phyloP scores from a whole-genome alignment of 2,329 filamentous ascomycete genomes.

The Talaromyces albobiverticillius region DNA sequence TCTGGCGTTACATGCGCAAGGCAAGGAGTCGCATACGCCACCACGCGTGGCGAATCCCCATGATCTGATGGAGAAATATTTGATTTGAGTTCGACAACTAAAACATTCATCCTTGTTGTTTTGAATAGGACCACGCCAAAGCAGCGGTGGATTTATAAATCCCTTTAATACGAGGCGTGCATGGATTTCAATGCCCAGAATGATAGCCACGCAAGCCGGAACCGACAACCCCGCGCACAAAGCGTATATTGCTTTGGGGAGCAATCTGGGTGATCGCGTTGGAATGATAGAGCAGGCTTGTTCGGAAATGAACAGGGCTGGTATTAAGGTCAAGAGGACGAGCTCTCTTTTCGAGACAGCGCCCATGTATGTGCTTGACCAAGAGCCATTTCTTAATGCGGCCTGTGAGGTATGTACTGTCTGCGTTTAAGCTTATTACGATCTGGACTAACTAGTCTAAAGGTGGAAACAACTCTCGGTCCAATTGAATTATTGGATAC shows the following conservation, averaged over 20 bases:
- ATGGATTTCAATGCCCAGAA: neutral
- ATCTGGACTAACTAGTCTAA: conserved; percentile 9
- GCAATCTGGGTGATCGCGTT: conserved; percentile 85
- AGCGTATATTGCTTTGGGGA: conserved; percentile 85
- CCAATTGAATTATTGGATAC: conserved; percentile 74
- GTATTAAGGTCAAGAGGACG: conserved; percentile 72
- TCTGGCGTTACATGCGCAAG: neutral
- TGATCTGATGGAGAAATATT: neutral
- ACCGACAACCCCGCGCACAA: conserved; percentile 28
- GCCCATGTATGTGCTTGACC: conserved; percentile 93
- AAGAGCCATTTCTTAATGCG: conserved; percentile 85
- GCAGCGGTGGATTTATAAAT: neutral
- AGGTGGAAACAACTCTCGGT: conserved; percentile 77
- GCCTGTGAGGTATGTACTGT: conserved; percentile 74
- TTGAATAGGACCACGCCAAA: neutral
- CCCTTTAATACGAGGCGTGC: neutral
- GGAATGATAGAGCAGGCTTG: conserved; percentile 83
- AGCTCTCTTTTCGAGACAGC: conserved; percentile 92
- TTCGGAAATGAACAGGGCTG: conserved; percentile 67
- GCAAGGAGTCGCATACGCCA: neutral
- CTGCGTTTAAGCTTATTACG: conserved; percentile 6
- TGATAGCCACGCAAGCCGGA: conserved; percentile 3
- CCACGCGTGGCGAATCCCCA: neutral
- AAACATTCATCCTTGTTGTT: neutral
- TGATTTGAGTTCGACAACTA: neutral